Base-by-base conservation (phyloP, 805 yeast genomes). In the Aciculoconidium aculeatum region DNA sequence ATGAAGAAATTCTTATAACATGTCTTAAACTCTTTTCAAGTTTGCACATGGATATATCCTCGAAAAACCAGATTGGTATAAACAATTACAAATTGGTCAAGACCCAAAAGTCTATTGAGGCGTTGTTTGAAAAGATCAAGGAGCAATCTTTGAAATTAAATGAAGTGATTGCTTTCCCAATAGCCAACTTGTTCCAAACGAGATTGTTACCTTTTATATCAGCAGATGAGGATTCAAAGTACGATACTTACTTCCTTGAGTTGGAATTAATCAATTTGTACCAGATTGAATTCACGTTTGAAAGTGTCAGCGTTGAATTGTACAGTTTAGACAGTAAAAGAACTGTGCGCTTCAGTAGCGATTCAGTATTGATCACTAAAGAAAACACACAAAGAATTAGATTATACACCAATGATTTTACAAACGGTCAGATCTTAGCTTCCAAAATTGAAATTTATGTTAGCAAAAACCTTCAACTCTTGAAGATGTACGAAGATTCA, bases 11-110 rank as follows among this genome's bases (percentile, higher is more conserved):
- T 6, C 34, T 67, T 7, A 44, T 42, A 3, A 58, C 74, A 0
- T 66, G 67, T 34, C 42, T 72, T 6, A 67, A 58, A 20, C 36
- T 67, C 3, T 50, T 67, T 11, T 48, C 70, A 0, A 49, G 58
- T 11, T 44, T 61, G 31, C 46, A 36, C 17, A 39, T 34, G 12
- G 36, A 34, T 9, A 25, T 34, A 8, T 31, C 29, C 14, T 18
- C 32, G 11, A 25, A 34, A 9, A 28, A 32, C 15, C 36, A 40
- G 21, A 17, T 41, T 5, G 61, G 59, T 3, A 49, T 52, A 21
- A 57, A 59, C 32, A 49, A 48, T 28, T 57, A 45, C 38, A 44
- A 36, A 11, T 27, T 48, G 10, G 32, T 47, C 16, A 53, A 46
- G 30, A 40, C 32, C 7, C 30, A 30, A 9, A 28, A 34, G 4